Evolutionary conservation across 2,329 filamentous ascomycete species (phyloP), one percentile per base, ranked within the genome.

Genomic region (Capronia coronata): DNA sequence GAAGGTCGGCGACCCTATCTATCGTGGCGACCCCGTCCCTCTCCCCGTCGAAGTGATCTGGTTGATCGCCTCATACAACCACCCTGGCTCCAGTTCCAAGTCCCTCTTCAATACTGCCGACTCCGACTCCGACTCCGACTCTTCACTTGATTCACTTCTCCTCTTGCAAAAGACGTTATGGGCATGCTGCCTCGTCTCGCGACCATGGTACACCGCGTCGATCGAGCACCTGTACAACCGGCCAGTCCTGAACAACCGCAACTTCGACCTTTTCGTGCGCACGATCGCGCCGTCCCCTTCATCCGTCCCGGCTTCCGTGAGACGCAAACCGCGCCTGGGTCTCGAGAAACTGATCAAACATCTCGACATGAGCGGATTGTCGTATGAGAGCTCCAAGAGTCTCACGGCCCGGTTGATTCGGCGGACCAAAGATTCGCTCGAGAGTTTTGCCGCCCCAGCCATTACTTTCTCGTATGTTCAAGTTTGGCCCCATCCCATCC

Each of bases 341-440:
- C 73, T 69, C 43, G 71, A 72, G 11, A 62, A 66, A 32, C 58
- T 73, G 16, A 72, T 83, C 11, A 71, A 71, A 29, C 61, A 65
- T 9, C 67, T 83, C 30, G 70, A 81, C 58, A 69, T 83, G 63
- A 69, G 70, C 9, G 57, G 63, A 34, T 71, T 83, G 13, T 77
- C 82, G 2, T 78, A 83, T 57, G 75, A 82, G 57, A 76, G 76
- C 52, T 75, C 70, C 48, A 79, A 77, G 56, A 77, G 75, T 43
- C 64, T 73, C 8, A 82, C 79, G 0, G 76, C 78, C 16, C 72
- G 78, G 25, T 63, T 83, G 6, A 65, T 83, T 2, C 71, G 75
- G 19, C 68, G 76, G 43, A 72, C 76, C 1, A 80, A 77, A 53
- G 63, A 65, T 4, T 72, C 67, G 1, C 61, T 83, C 14, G 68